A percentile compares a stretch with the other conserved stretches of the same genome.
phyloP scores from a whole-genome alignment of 2,329 filamentous ascomycete genomes.

The Epichloe bromicola region DNA sequence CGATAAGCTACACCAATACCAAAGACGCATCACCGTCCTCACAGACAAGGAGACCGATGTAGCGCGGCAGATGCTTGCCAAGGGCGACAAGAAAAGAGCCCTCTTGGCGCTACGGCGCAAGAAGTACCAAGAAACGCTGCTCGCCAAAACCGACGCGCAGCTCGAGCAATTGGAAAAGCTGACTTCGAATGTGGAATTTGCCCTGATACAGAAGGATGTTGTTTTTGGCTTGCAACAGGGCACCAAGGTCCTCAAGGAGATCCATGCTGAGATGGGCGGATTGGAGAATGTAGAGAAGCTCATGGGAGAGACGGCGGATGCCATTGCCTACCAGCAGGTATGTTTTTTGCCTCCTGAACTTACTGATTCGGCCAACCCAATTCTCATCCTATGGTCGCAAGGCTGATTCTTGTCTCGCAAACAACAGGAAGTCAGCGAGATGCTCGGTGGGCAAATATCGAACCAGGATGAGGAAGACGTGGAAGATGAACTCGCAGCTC shows the following conservation, averaged over 20 bases:
- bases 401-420: slow-evolving; percentile 3
- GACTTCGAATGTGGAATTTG: slow-evolving; percentile 84
- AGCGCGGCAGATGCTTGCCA: slow-evolving; percentile 67
- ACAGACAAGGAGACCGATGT: slow-evolving; percentile 80
- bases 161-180: slow-evolving; percentile 87
- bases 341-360: slow-evolving; percentile 11
- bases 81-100: slow-evolving; percentile 68
- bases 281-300: slow-evolving; percentile 89
- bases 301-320: slow-evolving; percentile 84
- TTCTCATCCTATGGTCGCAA: neutral
- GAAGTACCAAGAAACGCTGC: slow-evolving; percentile 88
- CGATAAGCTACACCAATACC: slow-evolving; percentile 93
- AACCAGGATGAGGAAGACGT: slow-evolving; percentile 97
- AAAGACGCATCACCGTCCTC: slow-evolving; percentile 74
- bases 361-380: neutral
- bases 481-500: slow-evolving; percentile 79
- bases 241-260: slow-evolving; percentile 76
- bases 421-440: slow-evolving; percentile 73
- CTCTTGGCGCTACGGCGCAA: slow-evolving; percentile 83
- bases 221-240: slow-evolving; percentile 87
- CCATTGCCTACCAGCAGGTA: slow-evolving; percentile 80
- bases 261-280: slow-evolving; percentile 91
- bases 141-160: slow-evolving; percentile 82
- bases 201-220: slow-evolving; percentile 92
- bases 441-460: slow-evolving; percentile 77